These are phyloP conservation scores for Hypoxylon intermedium DNA, from an alignment of 495 filamentous ascomycete genomes.

Conservation along the genomic window DNA sequence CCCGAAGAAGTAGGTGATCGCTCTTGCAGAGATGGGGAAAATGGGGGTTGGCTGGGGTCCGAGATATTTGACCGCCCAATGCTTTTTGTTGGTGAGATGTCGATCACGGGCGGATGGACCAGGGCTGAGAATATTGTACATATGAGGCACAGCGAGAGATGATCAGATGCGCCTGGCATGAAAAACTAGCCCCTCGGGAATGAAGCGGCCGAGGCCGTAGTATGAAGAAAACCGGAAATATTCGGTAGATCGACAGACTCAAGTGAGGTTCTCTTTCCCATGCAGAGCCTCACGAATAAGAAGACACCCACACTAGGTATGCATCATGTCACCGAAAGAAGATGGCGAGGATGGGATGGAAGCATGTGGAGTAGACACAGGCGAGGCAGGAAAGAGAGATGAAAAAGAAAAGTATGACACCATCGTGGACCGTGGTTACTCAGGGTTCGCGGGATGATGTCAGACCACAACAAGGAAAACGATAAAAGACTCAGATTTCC, in stretches of 20 bases:
- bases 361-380: neutral
- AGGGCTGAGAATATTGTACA: slow-evolving; percentile 30
- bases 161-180: slow-evolving; percentile 4
- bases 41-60: slow-evolving; percentile 28
- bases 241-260: neutral
- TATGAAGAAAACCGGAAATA: slow-evolving; percentile 9
- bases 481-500: slow-evolving; percentile 21
- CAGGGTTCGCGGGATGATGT: slow-evolving; percentile 39
- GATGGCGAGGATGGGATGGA: neutral
- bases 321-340: neutral
- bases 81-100: slow-evolving; percentile 29
- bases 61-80: slow-evolving; percentile 33
- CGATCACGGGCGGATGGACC: slow-evolving; percentile 25
- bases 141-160: slow-evolving; percentile 18
- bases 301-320: neutral
- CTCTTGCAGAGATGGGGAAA: slow-evolving; percentile 25
- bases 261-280: neutral
- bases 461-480: slow-evolving; percentile 27
- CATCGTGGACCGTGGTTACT: slow-evolving; percentile 38
- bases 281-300: neutral
- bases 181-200: slow-evolving; percentile 7
- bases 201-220: neutral
- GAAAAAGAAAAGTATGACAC: slow-evolving; percentile 31
- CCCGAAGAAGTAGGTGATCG: slow-evolving; percentile 37
- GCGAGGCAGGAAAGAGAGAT: slow-evolving; percentile 5